Base-by-base conservation (phyloP, 805 yeast genomes). In the Starmerella sp. region DNA sequence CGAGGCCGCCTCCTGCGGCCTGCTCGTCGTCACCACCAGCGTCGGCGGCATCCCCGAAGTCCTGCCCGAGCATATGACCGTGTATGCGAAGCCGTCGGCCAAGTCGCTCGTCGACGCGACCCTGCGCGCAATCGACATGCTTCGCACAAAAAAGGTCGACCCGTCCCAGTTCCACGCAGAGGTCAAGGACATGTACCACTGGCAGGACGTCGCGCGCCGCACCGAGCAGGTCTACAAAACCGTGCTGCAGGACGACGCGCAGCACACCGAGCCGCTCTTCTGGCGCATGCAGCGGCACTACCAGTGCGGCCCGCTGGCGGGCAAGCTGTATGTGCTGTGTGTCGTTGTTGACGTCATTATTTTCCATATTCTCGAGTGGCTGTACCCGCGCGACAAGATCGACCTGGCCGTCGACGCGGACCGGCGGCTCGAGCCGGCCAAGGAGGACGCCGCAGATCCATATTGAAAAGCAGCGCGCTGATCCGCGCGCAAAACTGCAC, bases 11-110 rank as follows among this genome's bases (percentile, higher is more conserved):
- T 84, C 95, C 0, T 93, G 97, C 73, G 97, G 97, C 0, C 68
- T 93, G 38, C 75, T 86, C 17, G 96, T 93, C 2, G 98, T 93
- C 0, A 89, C 97, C 0, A 93, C 99, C 0, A 81, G 82, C 55
- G 98, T 93, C 0, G 99, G 99, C 11, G 99, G 98, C 5, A 90
- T 93, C 41, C 97, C 97, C 0, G 99, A 93, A 66, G 97, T 93
- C 4, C 70, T 93, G 39, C 99, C 98, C 0, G 76, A 77, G 29
- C 86, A 89, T 63, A 93, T 93, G 97, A 89, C 95, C 0, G 84
- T 84, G 1, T 93, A 86, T 69, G 90, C 97, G 0, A 77, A 82
- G 14, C 95, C 97, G 0, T 86, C 91, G 4, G 96, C 86, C 51
- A 86, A 86, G 55, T 82, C 93, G 2, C 69, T 93, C 43, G 87